Evolutionary conservation across 371 early-diverging fungal genomes (phyloP), one percentile per base, ranked within the genome.

Genomic region (Syncephalastrum monosporum): DNA sequence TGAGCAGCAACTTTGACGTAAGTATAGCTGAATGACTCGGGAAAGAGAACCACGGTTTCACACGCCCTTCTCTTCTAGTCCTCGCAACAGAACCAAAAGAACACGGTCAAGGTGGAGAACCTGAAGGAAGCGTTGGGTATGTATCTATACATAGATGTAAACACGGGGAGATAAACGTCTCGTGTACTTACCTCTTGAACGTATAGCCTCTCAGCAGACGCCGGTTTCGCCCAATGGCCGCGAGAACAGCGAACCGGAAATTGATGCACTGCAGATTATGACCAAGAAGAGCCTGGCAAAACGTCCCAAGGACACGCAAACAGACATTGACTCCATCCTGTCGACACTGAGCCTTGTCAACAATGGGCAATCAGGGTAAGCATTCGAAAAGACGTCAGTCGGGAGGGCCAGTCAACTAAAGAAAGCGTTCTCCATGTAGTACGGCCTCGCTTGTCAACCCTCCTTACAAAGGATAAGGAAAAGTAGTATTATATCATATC

Each of bases 31-130:
- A 24, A 7, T 33, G 3, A 24, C 21, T 21, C 21, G 21, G 21
- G 2, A 21, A 21, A 12, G 56, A 6, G 16, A 24, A 42, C 50
- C 16, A 5, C 14, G 14, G 44, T 13, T 10, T 19, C 12, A 47
- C 8, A 2, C 45, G 50, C 47, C 17, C 41, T 52, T 24, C 10
- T 33, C 38, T 0, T 10, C 2, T 60, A 75, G 72, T 55, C 53
- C 17, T 53, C 56, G 29, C 63, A 67, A 13, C 54, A 56, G 47
- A 57, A 52, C 46, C 42, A 48, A 51, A 52, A 63, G 50, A 68
- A 68, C 27, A 60, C 68, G 3, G 74, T 79, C 55, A 74, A 75
- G 27, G 80, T 79, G 7, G 80, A 79, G 29, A 77, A 74, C n/a
- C 63, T 82, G 17, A 71, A 71, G 45, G 78, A 82, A 52, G 79